These are phyloP conservation scores for Gloeostereum incarnatum DNA, from an alignment of 768 basidiomycete genomes.

Conservation along the genomic window DNA sequence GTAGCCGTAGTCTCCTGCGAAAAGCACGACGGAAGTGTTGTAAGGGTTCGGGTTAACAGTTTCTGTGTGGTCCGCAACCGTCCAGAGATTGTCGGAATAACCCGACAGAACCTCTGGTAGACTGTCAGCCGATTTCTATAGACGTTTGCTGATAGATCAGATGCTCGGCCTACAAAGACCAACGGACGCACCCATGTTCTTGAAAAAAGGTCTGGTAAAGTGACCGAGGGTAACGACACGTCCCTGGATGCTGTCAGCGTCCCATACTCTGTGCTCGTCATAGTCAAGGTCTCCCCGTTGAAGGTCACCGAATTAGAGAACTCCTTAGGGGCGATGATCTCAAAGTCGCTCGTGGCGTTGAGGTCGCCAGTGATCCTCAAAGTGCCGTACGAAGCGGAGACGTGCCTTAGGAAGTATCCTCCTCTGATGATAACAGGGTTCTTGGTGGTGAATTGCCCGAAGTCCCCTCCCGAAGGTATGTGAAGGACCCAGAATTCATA, in stretches of 20 bases:
- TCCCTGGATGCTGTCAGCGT: constrained; percentile 23
- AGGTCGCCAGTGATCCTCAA: constrained; percentile 35
- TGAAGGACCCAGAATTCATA: constrained; percentile 45
- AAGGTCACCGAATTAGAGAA: constrained; percentile 30
- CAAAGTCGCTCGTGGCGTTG: constrained; percentile 31
- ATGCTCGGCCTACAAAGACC: no score
- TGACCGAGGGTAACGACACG: constrained; percentile 22
- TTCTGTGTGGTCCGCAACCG: constrained; percentile 27
- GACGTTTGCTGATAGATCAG: not conserved
- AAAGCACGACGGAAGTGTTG: constrained; percentile 32
- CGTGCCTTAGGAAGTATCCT: constrained; percentile 36
- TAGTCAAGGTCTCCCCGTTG: constrained; percentile 24
- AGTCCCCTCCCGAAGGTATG: constrained; percentile 25
- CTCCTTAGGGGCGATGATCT: constrained; percentile 35
- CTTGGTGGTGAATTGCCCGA: constrained; percentile 25
- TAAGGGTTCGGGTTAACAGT: constrained; percentile 30
- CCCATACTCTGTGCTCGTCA: constrained; percentile 30
- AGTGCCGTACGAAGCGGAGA: constrained; percentile 21
- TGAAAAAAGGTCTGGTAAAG: constrained; percentile 22
- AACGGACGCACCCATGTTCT: no score
- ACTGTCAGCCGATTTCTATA: constrained; percentile 31
- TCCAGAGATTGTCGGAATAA: constrained; percentile 35
- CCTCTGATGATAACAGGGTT: constrained; percentile 39
- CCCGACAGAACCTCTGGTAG: constrained; percentile 28
- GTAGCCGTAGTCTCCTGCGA: constrained; percentile 39